Evolutionary conservation across 306 rosid genomes (phyloP), one percentile per base, ranked within the genome.

Genomic region (Benincasa hispida): DNA sequence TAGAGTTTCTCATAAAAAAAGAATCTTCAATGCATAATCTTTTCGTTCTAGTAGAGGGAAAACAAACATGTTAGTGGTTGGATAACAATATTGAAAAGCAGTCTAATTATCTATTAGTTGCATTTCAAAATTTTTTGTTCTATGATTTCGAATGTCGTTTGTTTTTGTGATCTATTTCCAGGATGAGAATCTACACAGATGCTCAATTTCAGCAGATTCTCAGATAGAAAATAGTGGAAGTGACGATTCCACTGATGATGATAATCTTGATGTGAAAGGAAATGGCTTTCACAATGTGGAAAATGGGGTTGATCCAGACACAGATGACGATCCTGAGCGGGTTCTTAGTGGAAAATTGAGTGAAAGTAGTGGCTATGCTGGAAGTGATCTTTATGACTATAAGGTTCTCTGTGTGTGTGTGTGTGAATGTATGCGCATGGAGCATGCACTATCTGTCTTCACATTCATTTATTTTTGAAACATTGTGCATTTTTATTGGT

Each of bases 341-440:
- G 89, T 89, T 62, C 89, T 86, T 72, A 95, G 99, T 85, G 98
- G 99, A 75, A 95, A 92, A 81, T 81, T 90, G 84, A 95, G 99
- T 76, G 98, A 92, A 86, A 92, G 99, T 81, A 95, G 99, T 81
- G 99, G 97, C 82, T 95, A 87, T 88, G 97, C 89, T 57, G 99
- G 97, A 72, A 92, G 98, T 62, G 99, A 95, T 85, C 98, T 95
- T 76, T 95, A 95, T 47, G 98, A 95, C 86, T 89, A 90, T 79
- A 95, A 95, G 99, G 99, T 92, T 73, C 78, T 79, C 78, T 69
- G 76, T 62, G 66, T 69, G 61, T 79, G 13, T 47, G 61, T 66
- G 72, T 76, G 61, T 82, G 11, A 41, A 51, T 72, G 35, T 21
- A 39, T 65, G 12, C 59, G n/a, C 74, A 22, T 77, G 22, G 22